phyloP scores from a whole-genome alignment of 352 stramenopile species.

The Aphanomyces cochlioides region DNA sequence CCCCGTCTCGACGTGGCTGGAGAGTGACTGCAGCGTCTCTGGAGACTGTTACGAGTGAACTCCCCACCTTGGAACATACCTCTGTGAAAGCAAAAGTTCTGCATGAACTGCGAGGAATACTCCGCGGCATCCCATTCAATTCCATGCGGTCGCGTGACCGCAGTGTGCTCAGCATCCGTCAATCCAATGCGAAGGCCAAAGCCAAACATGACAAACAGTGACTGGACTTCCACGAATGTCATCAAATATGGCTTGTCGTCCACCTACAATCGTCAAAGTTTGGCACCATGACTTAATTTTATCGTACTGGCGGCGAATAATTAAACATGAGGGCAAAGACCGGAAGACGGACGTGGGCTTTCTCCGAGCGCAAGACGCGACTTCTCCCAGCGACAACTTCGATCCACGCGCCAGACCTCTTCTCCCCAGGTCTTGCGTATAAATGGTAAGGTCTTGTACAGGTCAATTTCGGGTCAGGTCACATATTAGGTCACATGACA shows the following conservation, averaged over 20 bases:
- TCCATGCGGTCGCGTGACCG: slow-evolving; percentile 95
- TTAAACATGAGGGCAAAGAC: slow-evolving; percentile 98
- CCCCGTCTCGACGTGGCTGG: slow-evolving; percentile 77
- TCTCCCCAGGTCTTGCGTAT: slow-evolving; percentile 95
- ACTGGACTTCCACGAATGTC: slow-evolving; percentile 97
- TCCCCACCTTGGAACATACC: background rate
- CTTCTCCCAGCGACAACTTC: slow-evolving; percentile 93
- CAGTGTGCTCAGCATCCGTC: slow-evolving; percentile 91
- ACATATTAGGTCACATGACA: no score
- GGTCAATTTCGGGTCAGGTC: no score
- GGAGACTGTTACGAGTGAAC: no score
- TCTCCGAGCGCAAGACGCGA: slow-evolving; percentile 69
- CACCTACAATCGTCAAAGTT: slow-evolving; percentile 30
- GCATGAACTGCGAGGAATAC: slow-evolving; percentile 97
- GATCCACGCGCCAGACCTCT: slow-evolving; percentile 98
- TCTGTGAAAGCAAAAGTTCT: slow-evolving; percentile 97
- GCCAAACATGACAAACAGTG: slow-evolving; percentile 95
- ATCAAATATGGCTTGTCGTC: slow-evolving; percentile 94
- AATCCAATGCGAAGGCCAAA: slow-evolving; percentile 98
- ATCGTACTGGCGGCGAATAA: slow-evolving; percentile 85
- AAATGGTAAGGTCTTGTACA: no score
- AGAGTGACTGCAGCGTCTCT: slow-evolving; percentile 42
- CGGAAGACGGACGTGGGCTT: slow-evolving; percentile 71
- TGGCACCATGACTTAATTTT: background rate
- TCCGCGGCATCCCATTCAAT: slow-evolving; percentile 99